Percentiles rank a stretch among this genome's conserved stretches.
Conservation (phyloP, 805 yeast species). For the Metschnikowia bowlesiae region DNA sequence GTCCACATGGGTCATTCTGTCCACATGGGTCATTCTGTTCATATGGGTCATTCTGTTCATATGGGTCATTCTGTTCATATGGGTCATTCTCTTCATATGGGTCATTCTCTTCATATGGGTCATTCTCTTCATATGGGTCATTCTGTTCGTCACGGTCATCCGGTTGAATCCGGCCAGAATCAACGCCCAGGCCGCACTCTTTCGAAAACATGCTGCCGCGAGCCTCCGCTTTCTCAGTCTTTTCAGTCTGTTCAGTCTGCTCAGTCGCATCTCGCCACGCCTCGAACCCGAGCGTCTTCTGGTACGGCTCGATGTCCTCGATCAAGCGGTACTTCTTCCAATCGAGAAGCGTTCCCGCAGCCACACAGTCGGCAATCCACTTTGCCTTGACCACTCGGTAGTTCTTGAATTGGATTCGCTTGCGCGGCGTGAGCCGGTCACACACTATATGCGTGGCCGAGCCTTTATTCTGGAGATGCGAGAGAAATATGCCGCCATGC, state of each 20-base stretch:
- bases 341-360: constrained; percentile 43
- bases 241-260: background rate
- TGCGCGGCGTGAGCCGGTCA: constrained; percentile 70
- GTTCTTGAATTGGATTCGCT: constrained; percentile 57
- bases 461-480: constrained; percentile 64
- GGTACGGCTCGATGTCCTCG: constrained; percentile 51
- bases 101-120: too few species aligned
- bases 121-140: too few species aligned
- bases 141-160: too few species aligned
- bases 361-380: constrained; percentile 73
- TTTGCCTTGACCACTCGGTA: constrained; percentile 75
- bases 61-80: too few species aligned
- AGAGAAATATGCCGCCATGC: constrained; percentile 77
- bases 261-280: background rate
- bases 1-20: too few species aligned
- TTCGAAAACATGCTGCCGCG: too few species aligned
- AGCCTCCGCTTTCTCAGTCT: too few species aligned
- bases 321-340: constrained; percentile 68
- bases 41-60: too few species aligned
- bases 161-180: too few species aligned
- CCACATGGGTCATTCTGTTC: too few species aligned
- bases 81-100: too few species aligned
- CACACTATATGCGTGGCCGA: constrained; percentile 84
- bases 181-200: too few species aligned
- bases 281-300: constrained; percentile 32